Conservation (phyloP, 2,329 filamentous ascomycete species). For the Colletotrichum aenigma region DNA sequence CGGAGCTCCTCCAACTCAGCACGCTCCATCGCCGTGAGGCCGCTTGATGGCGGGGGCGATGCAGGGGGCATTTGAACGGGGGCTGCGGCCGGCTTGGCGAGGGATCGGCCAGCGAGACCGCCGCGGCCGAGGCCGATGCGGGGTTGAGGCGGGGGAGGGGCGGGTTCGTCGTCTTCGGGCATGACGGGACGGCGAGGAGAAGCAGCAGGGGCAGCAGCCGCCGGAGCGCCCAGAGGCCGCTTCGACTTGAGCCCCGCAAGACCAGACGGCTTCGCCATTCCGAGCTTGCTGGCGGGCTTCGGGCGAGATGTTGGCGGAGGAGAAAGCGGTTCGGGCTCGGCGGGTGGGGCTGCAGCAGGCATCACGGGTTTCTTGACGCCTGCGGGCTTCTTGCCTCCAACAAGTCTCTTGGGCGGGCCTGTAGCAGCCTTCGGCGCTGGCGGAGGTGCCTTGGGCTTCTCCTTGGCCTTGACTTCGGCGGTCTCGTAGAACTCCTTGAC, state of each 20-base stretch:
- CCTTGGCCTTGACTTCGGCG: slow-evolving; percentile 52
- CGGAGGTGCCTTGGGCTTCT: slow-evolving; percentile 82
- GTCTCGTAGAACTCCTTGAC: slow-evolving; percentile 90
- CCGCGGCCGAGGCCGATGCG: slow-evolving; percentile 75
- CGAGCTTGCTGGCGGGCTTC: slow-evolving; percentile 54
- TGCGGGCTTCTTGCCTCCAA: slow-evolving; percentile 45
- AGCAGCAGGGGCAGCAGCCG: slow-evolving; percentile 25
- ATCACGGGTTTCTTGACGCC: slow-evolving; percentile 47
- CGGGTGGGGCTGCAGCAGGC: slow-evolving; percentile 28
- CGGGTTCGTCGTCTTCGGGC: slow-evolving; percentile 60
- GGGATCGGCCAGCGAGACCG: slow-evolving; percentile 82
- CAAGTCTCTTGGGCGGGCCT: slow-evolving; percentile 50
- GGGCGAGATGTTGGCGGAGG: slow-evolving; percentile 62
- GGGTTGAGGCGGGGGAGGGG: slow-evolving; percentile 60
- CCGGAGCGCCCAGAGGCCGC: slow-evolving; percentile 47
- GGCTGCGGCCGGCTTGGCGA: slow-evolving; percentile 73
- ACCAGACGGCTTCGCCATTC: slow-evolving; percentile 57
- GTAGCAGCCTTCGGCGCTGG: slow-evolving; percentile 53
- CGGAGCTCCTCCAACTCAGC: slow-evolving; percentile 93
- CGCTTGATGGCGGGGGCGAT: slow-evolving; percentile 65
- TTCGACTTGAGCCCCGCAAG: slow-evolving; percentile 65
- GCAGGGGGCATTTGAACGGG: slow-evolving; percentile 52
- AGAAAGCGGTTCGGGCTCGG: slow-evolving; percentile 58
- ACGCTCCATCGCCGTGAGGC: slow-evolving; percentile 79
- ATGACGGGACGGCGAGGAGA: slow-evolving; percentile 57